phyloP scores from a whole-genome alignment of 2,329 filamentous ascomycete genomes.

The Zarea fungicola region DNA sequence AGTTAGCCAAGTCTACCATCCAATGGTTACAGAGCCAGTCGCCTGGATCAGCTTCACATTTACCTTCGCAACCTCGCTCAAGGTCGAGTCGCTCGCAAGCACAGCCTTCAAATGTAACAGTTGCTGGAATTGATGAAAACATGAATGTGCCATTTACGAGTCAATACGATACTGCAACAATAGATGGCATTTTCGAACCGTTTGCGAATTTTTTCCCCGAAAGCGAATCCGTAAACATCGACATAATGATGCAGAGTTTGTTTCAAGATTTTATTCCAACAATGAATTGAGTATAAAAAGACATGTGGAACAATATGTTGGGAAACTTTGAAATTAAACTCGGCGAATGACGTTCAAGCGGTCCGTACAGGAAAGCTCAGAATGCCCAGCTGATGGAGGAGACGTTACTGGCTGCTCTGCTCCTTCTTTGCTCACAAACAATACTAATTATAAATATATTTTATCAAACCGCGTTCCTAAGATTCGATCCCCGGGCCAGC shows the following conservation, averaged over 20 bases:
- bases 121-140: neutral
- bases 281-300: neutral
- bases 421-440: too few species aligned
- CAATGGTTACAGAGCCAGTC: conserved; percentile 22
- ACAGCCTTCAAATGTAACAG: neutral
- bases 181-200: conserved; percentile 13
- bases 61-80: neutral
- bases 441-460: too few species aligned
- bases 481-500: conserved; percentile 23
- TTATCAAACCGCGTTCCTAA: neutral
- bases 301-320: too few species aligned
- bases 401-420: too few species aligned
- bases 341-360: too few species aligned
- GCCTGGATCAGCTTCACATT: neutral
- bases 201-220: conserved; percentile 26
- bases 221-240: conserved; percentile 26
- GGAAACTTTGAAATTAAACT: too few species aligned
- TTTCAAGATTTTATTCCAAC: conserved; percentile 34
- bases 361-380: too few species aligned
- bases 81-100: neutral
- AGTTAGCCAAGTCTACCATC: conserved; percentile 28
- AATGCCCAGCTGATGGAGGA: too few species aligned
- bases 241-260: conserved; percentile 28
- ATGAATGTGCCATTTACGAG: neutral
- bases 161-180: neutral